Base-by-base conservation (phyloP, 345 rosid genomes). In the Conringia planisiliqua region DNA sequence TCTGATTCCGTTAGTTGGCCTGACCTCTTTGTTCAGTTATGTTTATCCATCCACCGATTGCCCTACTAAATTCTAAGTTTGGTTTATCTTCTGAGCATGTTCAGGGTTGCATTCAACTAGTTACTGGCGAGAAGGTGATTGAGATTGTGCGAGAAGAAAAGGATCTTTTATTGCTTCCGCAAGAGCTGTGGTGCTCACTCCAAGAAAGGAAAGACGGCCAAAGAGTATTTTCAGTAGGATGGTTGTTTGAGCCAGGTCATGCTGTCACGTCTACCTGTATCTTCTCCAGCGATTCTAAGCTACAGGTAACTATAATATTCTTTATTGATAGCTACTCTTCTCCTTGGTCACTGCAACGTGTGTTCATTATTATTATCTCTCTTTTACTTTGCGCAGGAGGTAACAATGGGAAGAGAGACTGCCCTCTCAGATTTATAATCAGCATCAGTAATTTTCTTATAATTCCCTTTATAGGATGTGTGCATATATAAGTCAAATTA, bases 151-250 rank as follows among this genome's bases (percentile, higher is more conserved):
- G 93, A 83, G 91, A 95, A 44, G 90, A 76, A 62, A 22, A 36
- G 30, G 66, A 80, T 70, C 82, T 89, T 26, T 58, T 85, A 54
- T 73, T 89, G 87, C 99, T 95, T 64, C 99, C 97, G 1, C 85
- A 79, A 78, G 87, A 79, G 72, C 46, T 92, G 36, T 95, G 96
- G 97, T 86, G 97, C 60, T 86, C 90, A 20, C 50, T 84, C 47
- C 81, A 80, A 79, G 83, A 74, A 72, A 76, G 42, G 35, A 80
- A 76, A 65, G 82, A 75, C 46, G 71, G 83, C 6, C 86, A 82
- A 77, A 83, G 84, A 50, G 55, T 43, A 50, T 75, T 64, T 61
- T 89, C 91, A 77, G 96, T 79, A 0, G 96, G 97, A 59, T 95
- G 99, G 99, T 57, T 84, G 63, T 86, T 79, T 39, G 81, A 86